Evolutionary conservation across 306 rosid species (phyloP).

Genomic region (Mimosa bimucronata): DNA sequence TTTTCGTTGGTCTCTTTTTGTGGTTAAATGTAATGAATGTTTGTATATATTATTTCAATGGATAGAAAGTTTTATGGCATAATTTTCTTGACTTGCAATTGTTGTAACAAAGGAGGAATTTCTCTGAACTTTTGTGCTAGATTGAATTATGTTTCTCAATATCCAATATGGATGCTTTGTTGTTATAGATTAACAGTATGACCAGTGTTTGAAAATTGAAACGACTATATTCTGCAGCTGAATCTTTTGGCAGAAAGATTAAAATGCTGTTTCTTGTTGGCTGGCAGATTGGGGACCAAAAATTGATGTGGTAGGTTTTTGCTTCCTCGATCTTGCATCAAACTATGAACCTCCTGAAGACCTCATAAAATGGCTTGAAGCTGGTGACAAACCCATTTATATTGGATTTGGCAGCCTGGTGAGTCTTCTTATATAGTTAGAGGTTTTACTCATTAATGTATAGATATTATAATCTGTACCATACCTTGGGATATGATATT

Average conservation of each 20-base stretch:
- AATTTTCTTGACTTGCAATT: slow-evolving; percentile 11
- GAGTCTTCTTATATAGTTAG: slow-evolving; percentile 45
- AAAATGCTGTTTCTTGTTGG: slow-evolving; percentile 30
- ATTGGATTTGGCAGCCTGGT: slow-evolving; percentile 99
- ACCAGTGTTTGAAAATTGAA: slow-evolving; percentile 24
- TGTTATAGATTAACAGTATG: slow-evolving; percentile 4
- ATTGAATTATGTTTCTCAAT: not conserved
- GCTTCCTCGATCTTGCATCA: slow-evolving; percentile 99
- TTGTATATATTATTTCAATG: slow-evolving; percentile 9
- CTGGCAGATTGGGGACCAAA: slow-evolving; percentile 98
- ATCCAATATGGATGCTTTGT: not conserved
- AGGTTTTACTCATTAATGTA: too few relatives aligned
- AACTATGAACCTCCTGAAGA: slow-evolving; percentile 88
- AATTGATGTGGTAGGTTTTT: slow-evolving; percentile 96
- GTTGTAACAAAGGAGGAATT: not conserved
- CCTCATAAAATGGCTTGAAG: slow-evolving; percentile 87
- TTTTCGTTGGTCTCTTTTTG: not conserved
- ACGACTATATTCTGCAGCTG: slow-evolving; percentile 15
- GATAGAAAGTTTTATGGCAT: not conserved
- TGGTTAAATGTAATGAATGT: slow-evolving; percentile 22
- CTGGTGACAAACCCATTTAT: slow-evolving; percentile 90
- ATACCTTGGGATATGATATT: too few relatives aligned
- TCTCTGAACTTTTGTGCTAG: not conserved
- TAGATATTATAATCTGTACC: too few relatives aligned
- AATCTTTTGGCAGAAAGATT: slow-evolving; percentile 18